Evolutionary conservation across 257 asterid species (phyloP), one percentile per base, ranked within the genome.

Genomic region (Ballota nigra): DNA sequence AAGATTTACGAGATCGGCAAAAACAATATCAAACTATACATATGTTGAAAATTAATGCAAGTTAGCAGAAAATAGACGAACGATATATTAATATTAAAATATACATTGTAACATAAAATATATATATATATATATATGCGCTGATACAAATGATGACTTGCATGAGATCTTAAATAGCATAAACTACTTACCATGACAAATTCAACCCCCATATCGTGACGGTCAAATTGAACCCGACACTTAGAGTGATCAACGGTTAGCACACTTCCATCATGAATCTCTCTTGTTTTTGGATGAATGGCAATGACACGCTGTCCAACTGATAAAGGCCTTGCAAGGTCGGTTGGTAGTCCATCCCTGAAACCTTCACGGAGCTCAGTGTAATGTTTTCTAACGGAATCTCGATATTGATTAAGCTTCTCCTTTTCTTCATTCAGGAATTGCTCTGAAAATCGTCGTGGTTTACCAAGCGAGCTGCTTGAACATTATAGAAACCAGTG

Each of bases 271-370:
- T 88, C 96, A 77, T 91, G 92, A 72, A 93, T 83, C 75, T 89
- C 96, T 82, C 96, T 86, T 47, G 96, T 87, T 91, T 85, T 91
- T 38, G 98, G 98, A 79, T 93, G 98, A 70, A 93, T 89, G 57
- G 98, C 96, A 60, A 91, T 81, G 69, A 93, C 97, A 64, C 92
- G 98, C 74, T 91, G 98, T 64, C 96, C 98, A 56, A 93, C 98
- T 49, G 96, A 86, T 72, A 93, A 86, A 70, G 98, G 96, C 83
- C 84, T 82, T 34, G 97, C 94, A 70, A 93, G 92, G 86, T 93
- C 97, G 20, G 96, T 86, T 10, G 96, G 96, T 43, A 91, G 73
- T 75, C 97, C 98, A 41, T 93, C 96, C 82, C 87, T 84, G 55
- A 79, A 56, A 86, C 97, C 98, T 72, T 84, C 89, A 70, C 96